Conservation (phyloP, 1,284 basidiomycete genomes). For the Ceratobasidium theobromae region DNA sequence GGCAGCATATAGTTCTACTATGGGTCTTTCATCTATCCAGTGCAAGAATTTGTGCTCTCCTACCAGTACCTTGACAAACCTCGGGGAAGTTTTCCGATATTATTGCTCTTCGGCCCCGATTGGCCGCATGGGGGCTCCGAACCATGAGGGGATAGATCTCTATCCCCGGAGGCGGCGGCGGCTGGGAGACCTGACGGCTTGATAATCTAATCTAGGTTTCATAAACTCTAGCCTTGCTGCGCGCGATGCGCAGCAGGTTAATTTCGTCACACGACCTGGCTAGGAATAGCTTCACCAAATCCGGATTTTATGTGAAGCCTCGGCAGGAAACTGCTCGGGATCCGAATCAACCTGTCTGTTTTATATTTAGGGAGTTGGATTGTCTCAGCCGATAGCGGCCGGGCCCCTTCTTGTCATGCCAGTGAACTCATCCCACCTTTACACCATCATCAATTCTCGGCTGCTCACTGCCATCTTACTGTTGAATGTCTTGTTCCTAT, state of each 20-base stretch:
- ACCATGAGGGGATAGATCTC: too few relatives aligned
- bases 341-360: neutral
- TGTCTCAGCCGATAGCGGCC: neutral
- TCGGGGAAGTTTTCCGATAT: neutral
- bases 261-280: slow-evolving; percentile 22
- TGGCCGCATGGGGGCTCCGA: neutral
- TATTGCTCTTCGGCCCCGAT: neutral
- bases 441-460: slow-evolving; percentile 7
- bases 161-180: too few relatives aligned
- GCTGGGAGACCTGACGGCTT: too few relatives aligned
- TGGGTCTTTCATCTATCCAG: too few relatives aligned
- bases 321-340: neutral
- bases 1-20: too few relatives aligned
- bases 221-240: neutral
- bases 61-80: too few relatives aligned
- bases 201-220: too few relatives aligned
- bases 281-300: slow-evolving; percentile 15
- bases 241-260: slow-evolving; percentile 12
- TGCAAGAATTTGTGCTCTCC: too few relatives aligned
- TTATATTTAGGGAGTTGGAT: neutral
- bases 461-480: neutral
- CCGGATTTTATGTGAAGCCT: neutral
- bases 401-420: neutral
- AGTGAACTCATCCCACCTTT: neutral
- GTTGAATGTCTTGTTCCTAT: slow-evolving; percentile 2